Percentiles rank a stretch among this genome's conserved stretches.
Conservation (phyloP, 2,329 filamentous ascomycete species). For the Cladosporium sp. region DNA sequence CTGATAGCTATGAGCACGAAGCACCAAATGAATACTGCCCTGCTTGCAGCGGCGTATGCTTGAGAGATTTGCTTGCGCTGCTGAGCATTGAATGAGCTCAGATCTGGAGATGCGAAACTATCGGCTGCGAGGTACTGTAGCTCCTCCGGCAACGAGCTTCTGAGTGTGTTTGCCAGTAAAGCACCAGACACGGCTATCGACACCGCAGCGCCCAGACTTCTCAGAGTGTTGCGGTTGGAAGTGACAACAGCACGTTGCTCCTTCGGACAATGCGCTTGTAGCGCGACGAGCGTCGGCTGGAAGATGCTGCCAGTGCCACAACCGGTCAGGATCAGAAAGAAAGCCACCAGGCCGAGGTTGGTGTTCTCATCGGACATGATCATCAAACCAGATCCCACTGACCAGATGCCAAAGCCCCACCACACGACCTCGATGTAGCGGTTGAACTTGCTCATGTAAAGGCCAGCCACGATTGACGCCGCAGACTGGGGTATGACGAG, state of each 20-base stretch:
- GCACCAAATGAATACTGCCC: conserved; percentile 54
- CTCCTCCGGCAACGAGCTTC: conserved; percentile 36
- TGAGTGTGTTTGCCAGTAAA: conserved; percentile 39
- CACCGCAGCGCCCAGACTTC: conserved; percentile 64
- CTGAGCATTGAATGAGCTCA: conserved; percentile 29
- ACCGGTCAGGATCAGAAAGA: conserved; percentile 59
- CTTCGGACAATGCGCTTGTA: conserved; percentile 59
- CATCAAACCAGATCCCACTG: conserved; percentile 37
- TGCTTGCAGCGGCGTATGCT: conserved; percentile 52
- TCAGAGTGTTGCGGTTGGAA: conserved; percentile 64
- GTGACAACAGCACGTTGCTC: conserved; percentile 61
- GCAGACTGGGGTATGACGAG: conserved; percentile 31
- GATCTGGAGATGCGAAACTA: conserved; percentile 34
- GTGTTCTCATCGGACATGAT: conserved; percentile 33
- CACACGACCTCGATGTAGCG: conserved; percentile 49
- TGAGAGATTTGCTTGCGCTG: conserved; percentile 42
- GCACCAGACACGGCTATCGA: conserved; percentile 71
- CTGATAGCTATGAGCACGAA: conserved; percentile 51
- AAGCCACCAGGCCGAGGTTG: conserved; percentile 40
- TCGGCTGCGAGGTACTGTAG: conserved; percentile 37
- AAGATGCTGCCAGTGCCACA: conserved; percentile 65
- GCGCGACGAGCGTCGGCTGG: conserved; percentile 63
- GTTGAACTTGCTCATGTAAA: conserved; percentile 46
- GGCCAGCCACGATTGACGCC: conserved; percentile 33
- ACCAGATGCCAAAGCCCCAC: conserved; percentile 36